Evolutionary conservation across 2,329 filamentous ascomycete species (phyloP).

Genomic region (Bipolaris oryzae): DNA sequence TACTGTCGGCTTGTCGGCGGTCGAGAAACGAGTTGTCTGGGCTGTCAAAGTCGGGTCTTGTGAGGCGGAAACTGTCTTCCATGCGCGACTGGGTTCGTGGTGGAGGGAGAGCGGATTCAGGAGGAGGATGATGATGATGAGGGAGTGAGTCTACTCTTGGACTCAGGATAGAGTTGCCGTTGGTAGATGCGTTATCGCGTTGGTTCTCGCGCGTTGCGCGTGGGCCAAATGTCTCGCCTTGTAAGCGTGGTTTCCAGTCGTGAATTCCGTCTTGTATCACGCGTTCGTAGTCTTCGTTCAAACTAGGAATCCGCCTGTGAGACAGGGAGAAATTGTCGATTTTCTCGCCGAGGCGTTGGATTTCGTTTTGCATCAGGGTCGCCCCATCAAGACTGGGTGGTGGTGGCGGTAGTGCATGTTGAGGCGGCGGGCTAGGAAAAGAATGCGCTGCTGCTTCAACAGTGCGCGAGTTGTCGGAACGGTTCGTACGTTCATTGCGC

Average conservation of each 20-base stretch:
- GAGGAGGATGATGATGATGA: not conserved
- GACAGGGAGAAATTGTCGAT: conserved; percentile 36
- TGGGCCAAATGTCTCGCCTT: conserved; percentile 11
- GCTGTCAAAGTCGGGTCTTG: conserved; percentile 9
- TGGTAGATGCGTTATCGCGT: not conserved
- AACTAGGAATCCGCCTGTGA: conserved; percentile 11
- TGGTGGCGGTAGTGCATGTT: conserved; percentile 16
- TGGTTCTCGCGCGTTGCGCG: not conserved
- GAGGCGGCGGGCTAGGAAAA: conserved; percentile 13
- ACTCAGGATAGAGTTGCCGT: not conserved
- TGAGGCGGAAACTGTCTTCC: conserved; percentile 8
- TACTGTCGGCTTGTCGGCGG: not conserved
- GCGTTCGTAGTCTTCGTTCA: conserved; percentile 30
- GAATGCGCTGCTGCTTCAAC: conserved; percentile 5
- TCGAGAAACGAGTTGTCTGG: not conserved
- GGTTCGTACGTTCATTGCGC: not conserved
- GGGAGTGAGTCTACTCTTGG: conserved; percentile 14
- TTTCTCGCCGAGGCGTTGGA: conserved; percentile 41
- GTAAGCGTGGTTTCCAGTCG: conserved; percentile 19
- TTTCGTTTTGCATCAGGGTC: conserved; percentile 36
- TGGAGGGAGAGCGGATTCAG: not conserved
- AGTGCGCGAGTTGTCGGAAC: not conserved
- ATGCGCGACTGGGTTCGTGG: conserved; percentile 7
- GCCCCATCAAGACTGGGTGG: conserved; percentile 26
- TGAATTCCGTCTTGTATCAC: conserved; percentile 35